phyloP scores from a whole-genome alignment of 2,329 filamentous ascomycete species.

The Xylariales sp. region DNA sequence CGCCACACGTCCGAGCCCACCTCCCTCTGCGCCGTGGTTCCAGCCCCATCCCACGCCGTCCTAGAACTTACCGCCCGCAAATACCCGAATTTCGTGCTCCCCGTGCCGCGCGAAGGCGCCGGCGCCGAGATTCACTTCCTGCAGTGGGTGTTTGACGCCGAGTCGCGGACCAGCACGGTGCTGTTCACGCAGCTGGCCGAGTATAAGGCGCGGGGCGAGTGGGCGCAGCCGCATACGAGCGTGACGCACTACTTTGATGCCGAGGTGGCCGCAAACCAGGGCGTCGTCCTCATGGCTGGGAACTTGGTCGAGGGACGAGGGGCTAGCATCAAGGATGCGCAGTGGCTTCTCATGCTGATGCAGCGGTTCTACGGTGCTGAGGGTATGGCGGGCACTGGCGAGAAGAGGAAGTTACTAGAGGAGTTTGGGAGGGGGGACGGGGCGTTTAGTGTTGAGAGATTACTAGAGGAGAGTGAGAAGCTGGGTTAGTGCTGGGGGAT shows the following conservation, averaged over 20 bases:
- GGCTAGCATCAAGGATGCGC: constrained; percentile 74
- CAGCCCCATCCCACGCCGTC: constrained; percentile 64
- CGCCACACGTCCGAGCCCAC: constrained; percentile 69
- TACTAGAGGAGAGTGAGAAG: constrained; percentile 87
- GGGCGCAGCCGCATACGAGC: constrained; percentile 86
- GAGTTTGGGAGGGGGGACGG: constrained; percentile 77
- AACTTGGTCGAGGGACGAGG: constrained; percentile 71
- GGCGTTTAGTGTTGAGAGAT: constrained; percentile 74
- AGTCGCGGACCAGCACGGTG: constrained; percentile 63
- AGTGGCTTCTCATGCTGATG: constrained; percentile 85
- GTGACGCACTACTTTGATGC: constrained; percentile 82
- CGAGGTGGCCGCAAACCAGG: constrained; percentile 61
- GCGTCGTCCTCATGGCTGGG: constrained; percentile 82
- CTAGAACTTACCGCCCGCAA: constrained; percentile 68
- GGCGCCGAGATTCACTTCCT: constrained; percentile 93
- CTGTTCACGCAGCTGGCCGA: constrained; percentile 93
- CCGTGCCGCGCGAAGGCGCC: constrained; percentile 62
- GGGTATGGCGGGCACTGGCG: constrained; percentile 52
- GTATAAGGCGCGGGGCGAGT: constrained; percentile 87
- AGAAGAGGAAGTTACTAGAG: constrained; percentile 68
- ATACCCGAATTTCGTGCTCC: constrained; percentile 87
- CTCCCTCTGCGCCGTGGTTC: constrained; percentile 80
- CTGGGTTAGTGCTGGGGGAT: constrained; percentile 50
- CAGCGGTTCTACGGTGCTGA: constrained; percentile 80
- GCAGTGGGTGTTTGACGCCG: constrained; percentile 85